Evolutionary conservation across 2,329 filamentous ascomycete species (phyloP).

Genomic region (Bipolaris sorokiniana): DNA sequence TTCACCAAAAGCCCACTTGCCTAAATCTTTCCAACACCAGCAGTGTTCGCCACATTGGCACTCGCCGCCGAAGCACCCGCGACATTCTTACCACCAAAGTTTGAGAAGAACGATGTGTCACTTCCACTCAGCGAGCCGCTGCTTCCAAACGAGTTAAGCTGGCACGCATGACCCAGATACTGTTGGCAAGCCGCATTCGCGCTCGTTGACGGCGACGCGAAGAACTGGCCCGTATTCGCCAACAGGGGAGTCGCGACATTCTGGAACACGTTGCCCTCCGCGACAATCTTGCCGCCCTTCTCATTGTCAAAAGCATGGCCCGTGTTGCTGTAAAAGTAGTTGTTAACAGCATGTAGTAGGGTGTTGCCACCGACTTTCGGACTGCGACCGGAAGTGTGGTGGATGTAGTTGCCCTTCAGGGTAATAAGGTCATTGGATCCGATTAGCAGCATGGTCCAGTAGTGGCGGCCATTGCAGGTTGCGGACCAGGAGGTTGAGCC

Average conservation of each 20-base stretch:
- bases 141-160: conserved; percentile 55
- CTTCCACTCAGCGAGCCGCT: conserved; percentile 36
- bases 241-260: conserved; percentile 55
- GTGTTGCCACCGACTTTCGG: conserved; percentile 64
- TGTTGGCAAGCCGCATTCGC: conserved; percentile 51
- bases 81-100: conserved; percentile 62
- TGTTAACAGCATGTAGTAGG: conserved; percentile 67
- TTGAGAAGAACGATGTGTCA: conserved; percentile 57
- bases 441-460: conserved; percentile 65
- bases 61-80: conserved; percentile 45
- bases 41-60: conserved; percentile 26
- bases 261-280: conserved; percentile 66
- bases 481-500: conserved; percentile 62
- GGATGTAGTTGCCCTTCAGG: conserved; percentile 66
- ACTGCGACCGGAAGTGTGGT: conserved; percentile 62
- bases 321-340: conserved; percentile 64
- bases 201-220: conserved; percentile 32
- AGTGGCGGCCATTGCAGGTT: conserved; percentile 63
- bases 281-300: conserved; percentile 53
- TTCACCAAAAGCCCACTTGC: no score
- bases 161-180: conserved; percentile 59
- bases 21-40: conserved; percentile 34
- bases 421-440: conserved; percentile 64
- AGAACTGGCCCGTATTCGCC: conserved; percentile 51
- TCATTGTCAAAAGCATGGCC: conserved; percentile 63